Conservation (phyloP, 2,329 filamentous ascomycete species). For the Ophiostoma sp. region DNA sequence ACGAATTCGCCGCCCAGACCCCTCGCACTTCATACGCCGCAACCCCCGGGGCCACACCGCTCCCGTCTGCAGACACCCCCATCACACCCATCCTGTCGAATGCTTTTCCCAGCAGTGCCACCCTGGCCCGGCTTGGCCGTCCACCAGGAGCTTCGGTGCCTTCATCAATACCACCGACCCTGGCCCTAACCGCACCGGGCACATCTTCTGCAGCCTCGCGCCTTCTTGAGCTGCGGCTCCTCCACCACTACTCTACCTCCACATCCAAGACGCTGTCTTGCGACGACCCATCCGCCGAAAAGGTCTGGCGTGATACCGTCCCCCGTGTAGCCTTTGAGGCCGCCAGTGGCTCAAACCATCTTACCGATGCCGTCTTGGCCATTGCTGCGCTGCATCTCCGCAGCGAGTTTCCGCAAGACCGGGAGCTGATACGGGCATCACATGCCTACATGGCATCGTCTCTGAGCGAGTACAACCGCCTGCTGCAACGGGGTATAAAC, state of each 20-base stretch:
- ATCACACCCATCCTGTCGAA: conserved; percentile 27
- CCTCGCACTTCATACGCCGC: conserved; percentile 17
- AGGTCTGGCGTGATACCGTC: conserved; percentile 56
- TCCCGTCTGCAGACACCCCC: conserved; percentile 25
- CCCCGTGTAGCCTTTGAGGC: conserved; percentile 57
- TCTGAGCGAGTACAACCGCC: conserved; percentile 54
- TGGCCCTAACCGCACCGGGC: conserved; percentile 35
- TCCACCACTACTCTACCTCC: conserved; percentile 59
- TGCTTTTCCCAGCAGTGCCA: conserved; percentile 24
- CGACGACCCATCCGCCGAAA: conserved; percentile 46
- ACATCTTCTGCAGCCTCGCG: conserved; percentile 37
- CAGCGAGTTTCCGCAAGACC: conserved; percentile 52
- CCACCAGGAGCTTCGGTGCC: conserved; percentile 28
- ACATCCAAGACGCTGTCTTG: conserved; percentile 57
- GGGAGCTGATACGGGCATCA: conserved; percentile 55
- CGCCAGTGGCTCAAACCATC: conserved; percentile 42
- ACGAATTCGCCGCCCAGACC: conserved; percentile 38
- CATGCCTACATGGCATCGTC: conserved; percentile 62
- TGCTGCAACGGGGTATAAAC: conserved; percentile 52
- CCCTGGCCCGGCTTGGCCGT: conserved; percentile 15
- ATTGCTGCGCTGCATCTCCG: conserved; percentile 60
- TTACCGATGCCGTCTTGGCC: conserved; percentile 60
- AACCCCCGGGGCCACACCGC: conserved; percentile 14
- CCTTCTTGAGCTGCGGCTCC: conserved; percentile 56
- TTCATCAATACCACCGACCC: conserved; percentile 33